Base-by-base conservation (phyloP, 345 rosid species). In the Populus alba region DNA sequence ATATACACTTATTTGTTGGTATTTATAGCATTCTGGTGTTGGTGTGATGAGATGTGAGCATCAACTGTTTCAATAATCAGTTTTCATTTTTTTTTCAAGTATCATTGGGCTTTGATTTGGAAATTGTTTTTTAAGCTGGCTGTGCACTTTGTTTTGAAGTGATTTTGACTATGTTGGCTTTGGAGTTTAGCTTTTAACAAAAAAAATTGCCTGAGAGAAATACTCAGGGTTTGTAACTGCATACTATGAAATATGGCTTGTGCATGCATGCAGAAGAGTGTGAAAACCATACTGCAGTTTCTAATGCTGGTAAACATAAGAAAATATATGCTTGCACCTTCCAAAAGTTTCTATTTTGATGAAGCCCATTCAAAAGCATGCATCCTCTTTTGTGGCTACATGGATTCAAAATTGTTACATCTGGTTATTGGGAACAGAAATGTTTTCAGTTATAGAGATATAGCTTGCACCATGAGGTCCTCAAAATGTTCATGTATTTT, bases 401-500 rank as follows among this genome's bases (percentile, higher is more conserved):
- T 67, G 38, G 10, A n/a, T 17, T 69, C 25, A 39, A 22, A 61
- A 18, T 75, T 62, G 43, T 75, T 45, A 12, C 57, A 49, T 49
- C 65, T 70, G 12, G 45, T 80, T 23, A 62, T 27, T 71, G 16
- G 8, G 41, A 63, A 39, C 29, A 33, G 57, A 35, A 11, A 23
- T 41, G 63, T 27, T 2, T 25, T 55, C 27, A 27, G 39, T 62
- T 68, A 53, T 71, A 27, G 23, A 27, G 74, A 16, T 23, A 39
- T n/a, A 31, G 59, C 35, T 79, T 68, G 63, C 74, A 39, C 68
- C 51, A 47, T 35, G n/a, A 35, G 55, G 67, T 71, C 20, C 22
- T 79, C 74, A 38, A 53, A 68, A 27, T 55, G 35, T 77, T 35
- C 71, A 7, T 82, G 51, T 69, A 11, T 69, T 72, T 68, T 45